Conservation (phyloP, 805 yeast genomes). For the Clavispora asparagi region DNA sequence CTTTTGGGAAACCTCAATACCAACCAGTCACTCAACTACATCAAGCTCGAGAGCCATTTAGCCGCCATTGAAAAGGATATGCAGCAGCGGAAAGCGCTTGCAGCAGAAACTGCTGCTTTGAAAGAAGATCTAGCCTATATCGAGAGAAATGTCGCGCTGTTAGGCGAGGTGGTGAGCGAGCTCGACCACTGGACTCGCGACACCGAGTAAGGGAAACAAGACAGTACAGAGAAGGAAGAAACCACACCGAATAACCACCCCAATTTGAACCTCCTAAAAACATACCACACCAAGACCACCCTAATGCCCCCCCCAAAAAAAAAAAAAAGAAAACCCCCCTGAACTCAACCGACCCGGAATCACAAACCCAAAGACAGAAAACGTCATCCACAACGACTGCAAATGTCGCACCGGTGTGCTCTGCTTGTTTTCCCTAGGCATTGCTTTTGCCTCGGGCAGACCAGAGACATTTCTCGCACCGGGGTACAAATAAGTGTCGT, state of each 20-base stretch:
- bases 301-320: no score
- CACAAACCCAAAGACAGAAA: not conserved
- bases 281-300: no score
- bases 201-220: conserved; percentile 17
- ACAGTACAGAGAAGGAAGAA: no score
- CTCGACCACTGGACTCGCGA: conserved; percentile 47
- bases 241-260: no score
- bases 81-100: conserved; percentile 20
- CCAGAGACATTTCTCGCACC: not conserved
- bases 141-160: conserved; percentile 30
- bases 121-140: conserved; percentile 22
- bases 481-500: not conserved
- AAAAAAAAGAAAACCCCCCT: no score
- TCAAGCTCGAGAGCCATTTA: conserved; percentile 35
- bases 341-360: no score
- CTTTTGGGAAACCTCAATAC: conserved; percentile 52
- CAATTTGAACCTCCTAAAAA: no score
- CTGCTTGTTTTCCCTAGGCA: not conserved
- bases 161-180: conserved; percentile 48
- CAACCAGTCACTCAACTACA: conserved; percentile 50
- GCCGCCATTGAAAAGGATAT: conserved; percentile 41
- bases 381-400: no score
- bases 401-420: not conserved
- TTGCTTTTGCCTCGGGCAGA: not conserved
- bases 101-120: conserved; percentile 21